Conservation (phyloP, 1,139 yeast genomes). For the Pichia sp. region DNA sequence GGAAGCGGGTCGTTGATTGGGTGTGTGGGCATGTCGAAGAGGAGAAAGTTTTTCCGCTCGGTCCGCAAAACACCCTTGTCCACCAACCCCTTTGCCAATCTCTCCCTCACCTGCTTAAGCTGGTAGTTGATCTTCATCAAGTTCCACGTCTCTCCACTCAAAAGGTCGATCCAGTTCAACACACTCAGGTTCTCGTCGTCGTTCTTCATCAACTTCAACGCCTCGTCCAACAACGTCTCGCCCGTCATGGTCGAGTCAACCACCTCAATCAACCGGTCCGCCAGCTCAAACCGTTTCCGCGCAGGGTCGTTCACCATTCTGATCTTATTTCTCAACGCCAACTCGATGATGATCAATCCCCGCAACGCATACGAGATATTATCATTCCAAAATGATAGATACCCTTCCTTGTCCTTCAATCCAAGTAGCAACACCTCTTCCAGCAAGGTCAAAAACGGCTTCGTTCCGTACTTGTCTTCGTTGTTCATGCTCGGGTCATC, state of each 20-base stretch:
- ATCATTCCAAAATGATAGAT: constrained; percentile 96
- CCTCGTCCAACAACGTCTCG: constrained; percentile 90
- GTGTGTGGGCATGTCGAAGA: constrained; percentile 98
- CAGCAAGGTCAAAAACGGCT: constrained; percentile 84
- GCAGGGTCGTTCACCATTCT: constrained; percentile 89
- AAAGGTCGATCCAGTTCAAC: constrained; percentile 88
- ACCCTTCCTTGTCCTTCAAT: constrained; percentile 91
- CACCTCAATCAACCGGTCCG: constrained; percentile 85
- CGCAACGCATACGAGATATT: constrained; percentile 93
- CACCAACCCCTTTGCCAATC: constrained; percentile 93
- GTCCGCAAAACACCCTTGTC: constrained; percentile 97
- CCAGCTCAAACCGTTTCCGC: constrained; percentile 81
- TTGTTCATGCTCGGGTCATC: constrained; percentile 46
- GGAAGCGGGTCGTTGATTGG: constrained; percentile 83
- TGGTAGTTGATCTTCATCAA: constrained; percentile 90
- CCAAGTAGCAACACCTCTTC: constrained; percentile 94
- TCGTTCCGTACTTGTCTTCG: constrained; percentile 40
- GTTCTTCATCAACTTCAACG: constrained; percentile 80
- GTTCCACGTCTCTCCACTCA: constrained; percentile 98
- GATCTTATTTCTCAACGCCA: constrained; percentile 86
- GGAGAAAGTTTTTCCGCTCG: constrained; percentile 87
- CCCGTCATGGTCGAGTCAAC: constrained; percentile 86
- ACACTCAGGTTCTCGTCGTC: constrained; percentile 80
- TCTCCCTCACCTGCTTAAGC: constrained; percentile 92
- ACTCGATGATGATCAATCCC: constrained; percentile 88